Evolutionary conservation across 140 eudicot species (phyloP).

Genomic region (Senecio squalidus): DNA sequence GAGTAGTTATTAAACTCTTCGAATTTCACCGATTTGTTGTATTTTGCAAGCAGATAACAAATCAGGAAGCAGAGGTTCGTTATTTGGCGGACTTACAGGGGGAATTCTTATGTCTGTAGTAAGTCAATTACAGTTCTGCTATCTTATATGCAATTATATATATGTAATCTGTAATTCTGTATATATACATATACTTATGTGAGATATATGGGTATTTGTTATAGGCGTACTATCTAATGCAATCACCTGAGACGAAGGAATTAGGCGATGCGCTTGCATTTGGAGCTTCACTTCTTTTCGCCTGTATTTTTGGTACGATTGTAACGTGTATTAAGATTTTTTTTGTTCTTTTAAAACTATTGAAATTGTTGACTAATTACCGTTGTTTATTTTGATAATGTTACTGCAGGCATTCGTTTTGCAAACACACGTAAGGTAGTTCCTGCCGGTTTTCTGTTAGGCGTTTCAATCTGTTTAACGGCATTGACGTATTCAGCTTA

Average conservation of each 20-base stretch:
- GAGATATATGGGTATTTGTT: neutral
- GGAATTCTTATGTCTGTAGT: conserved; percentile 41
- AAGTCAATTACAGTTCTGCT: conserved; percentile 12
- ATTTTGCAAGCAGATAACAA: conserved; percentile 33
- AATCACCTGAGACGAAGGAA: conserved; percentile 40
- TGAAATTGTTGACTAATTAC: no score
- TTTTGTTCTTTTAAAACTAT: no score
- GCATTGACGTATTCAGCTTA: conserved; percentile 36
- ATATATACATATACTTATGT: neutral
- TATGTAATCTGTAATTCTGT: neutral
- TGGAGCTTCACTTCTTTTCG: conserved; percentile 54
- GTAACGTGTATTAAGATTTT: neutral
- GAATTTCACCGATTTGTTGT: neutral
- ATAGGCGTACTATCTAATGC: conserved; percentile 54
- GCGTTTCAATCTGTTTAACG: conserved; percentile 31
- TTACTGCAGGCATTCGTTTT: conserved; percentile 36
- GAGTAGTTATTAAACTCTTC: no score
- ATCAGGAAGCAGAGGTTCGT: conserved; percentile 53
- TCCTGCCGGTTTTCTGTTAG: conserved; percentile 39
- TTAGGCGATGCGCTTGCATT: conserved; percentile 53
- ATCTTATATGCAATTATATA: neutral
- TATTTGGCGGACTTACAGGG: conserved; percentile 52
- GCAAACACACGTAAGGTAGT: conserved; percentile 38
- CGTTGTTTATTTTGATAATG: conserved; percentile 13
- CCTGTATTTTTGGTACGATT: conserved; percentile 34